Base-by-base conservation (phyloP, 2,329 filamentous ascomycete genomes). In the Aspergillus ustus region DNA sequence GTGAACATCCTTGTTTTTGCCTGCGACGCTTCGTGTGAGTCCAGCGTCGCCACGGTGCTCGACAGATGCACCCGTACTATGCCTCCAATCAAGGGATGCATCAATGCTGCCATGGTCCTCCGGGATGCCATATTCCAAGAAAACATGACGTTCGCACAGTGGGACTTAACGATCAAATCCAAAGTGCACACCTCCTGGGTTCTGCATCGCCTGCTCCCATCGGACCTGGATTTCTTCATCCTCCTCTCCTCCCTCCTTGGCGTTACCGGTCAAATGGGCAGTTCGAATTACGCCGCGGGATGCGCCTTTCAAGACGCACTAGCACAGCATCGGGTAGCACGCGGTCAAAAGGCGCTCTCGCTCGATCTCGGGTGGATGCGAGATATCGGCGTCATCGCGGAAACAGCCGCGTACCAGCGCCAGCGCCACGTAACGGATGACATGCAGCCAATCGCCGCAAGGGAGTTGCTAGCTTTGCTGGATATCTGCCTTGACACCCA, bases 151-250 rank as follows among this genome's bases (percentile, higher is more conserved):
- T 72, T 68, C 51, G 63, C 69, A 2, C 66, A 79, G 34, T 80
- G 73, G 66, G 66, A 64, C 3, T 63, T 59, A 1, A 70, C 72
- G 1, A 62, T 75, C 2, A 61, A 66, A 25, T 72, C 76, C 2
- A 82, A 81, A 62, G 68, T 74, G 17, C 15, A 63, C 2, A 70
- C 64, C 0, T 69, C 74, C 1, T 73, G 70, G 70, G 76, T 71
- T 52, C 68, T 73, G 6, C 74, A 78, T 52, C 8, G 19, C 1
- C 59, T 64, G 5, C 66, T 75, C 1, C 70, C 70, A 0, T 43
- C 34, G 2, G 67, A 69, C 3, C 67, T 82, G 7, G 77, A 80
- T 61, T 82, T 81, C 67, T 81, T 80, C 66, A 65, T 81, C 37
- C 63, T 77, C 15, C 63, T 80, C 6, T 79, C 77, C 1, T 81